Evolutionary conservation across 306 rosid genomes (phyloP), one percentile per base, ranked within the genome.

Genomic region (Gynostemma pentaphyllum): DNA sequence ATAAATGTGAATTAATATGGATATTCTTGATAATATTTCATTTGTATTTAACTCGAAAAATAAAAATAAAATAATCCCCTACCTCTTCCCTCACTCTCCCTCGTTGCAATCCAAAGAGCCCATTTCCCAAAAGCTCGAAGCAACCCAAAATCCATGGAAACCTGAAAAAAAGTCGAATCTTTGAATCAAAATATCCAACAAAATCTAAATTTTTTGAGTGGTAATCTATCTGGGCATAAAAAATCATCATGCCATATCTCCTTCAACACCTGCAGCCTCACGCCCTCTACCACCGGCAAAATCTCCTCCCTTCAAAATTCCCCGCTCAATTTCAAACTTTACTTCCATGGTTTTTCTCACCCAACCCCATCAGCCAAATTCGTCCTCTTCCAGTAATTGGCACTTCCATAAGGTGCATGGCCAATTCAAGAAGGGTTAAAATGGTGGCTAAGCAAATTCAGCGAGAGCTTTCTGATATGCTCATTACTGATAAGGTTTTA

Each of bases 391-490:
- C 53, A 23, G 49, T 23, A 28, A 30, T 7, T 45, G n/a, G n/a
- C n/a, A 41, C 57, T 3, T 62, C 74, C 23, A 62, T 84, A 16
- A 77, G 71, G 81, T 88, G 94, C 76, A 92, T 92, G 96, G 96
- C 96, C 0, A 86, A 86, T 69, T 92, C 99, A 0, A 70, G 86
- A 52, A 76, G 99, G 77, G 94, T 92, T 49, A 87, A 88, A 75
- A 92, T 92, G 96, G 99, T 92, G 76, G 87, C 95, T 2, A 84
- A 86, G 72, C 96, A 92, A 87, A 92, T 92, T 21, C 62, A 61
- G 70, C 82, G 96, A 77, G 99, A 92, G 72, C 80, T 92, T 50
- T 88, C 98, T 47, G 85, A 88, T 7, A 92, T 92, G 99, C 96
- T 92, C 4, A 73, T 84, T 15, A 84, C 92, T 1, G 99, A 92